Conservation (phyloP, 176 grass and related monocot species). For the Luzula sylvatica region DNA sequence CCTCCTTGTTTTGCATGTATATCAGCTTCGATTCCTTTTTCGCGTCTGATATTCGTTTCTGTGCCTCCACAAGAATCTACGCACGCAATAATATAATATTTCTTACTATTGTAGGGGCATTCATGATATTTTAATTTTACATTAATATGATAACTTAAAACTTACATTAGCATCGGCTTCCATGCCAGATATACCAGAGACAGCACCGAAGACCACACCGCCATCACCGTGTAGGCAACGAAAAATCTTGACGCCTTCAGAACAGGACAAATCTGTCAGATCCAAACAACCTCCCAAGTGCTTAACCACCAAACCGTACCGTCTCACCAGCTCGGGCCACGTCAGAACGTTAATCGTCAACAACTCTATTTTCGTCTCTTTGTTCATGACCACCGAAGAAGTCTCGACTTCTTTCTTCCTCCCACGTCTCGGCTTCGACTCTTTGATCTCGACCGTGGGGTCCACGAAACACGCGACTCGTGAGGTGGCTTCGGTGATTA, state of each 20-base stretch:
- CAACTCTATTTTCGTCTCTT: conserved; percentile 62
- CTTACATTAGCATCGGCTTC: conserved; percentile 94
- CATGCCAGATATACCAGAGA: conserved; percentile 82
- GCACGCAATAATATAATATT: conserved; percentile 32
- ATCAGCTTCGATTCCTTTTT: conserved; percentile 52
- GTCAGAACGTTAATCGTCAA: conserved; percentile 79
- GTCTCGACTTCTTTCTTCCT: conserved; percentile 77
- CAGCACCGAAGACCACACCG: conserved; percentile 72
- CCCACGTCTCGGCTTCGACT: conserved; percentile 84
- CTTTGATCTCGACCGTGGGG: conserved; percentile 65
- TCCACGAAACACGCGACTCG: conserved; percentile 77
- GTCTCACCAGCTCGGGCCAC: conserved; percentile 89
- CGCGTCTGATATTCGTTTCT: conserved; percentile 55
- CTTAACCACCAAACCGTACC: conserved; percentile 76
- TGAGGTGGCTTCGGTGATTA: conserved; percentile 60
- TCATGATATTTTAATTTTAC: conserved; percentile 36
- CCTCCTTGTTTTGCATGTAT: conserved; percentile 59
- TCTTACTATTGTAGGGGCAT: conserved; percentile 50
- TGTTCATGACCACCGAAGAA: conserved; percentile 42
- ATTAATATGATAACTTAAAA: conserved; percentile 42
- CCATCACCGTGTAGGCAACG: conserved; percentile 91
- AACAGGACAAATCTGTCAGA: conserved; percentile 69
- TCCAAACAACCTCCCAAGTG: conserved; percentile 62
- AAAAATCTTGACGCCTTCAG: conserved; percentile 86
- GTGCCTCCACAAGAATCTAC: conserved; percentile 87